A percentile compares a stretch with the other conserved stretches of the same genome.
Evolutionary conservation across 768 basidiomycete genomes (phyloP).

Genomic region (Leccinum boreale): DNA sequence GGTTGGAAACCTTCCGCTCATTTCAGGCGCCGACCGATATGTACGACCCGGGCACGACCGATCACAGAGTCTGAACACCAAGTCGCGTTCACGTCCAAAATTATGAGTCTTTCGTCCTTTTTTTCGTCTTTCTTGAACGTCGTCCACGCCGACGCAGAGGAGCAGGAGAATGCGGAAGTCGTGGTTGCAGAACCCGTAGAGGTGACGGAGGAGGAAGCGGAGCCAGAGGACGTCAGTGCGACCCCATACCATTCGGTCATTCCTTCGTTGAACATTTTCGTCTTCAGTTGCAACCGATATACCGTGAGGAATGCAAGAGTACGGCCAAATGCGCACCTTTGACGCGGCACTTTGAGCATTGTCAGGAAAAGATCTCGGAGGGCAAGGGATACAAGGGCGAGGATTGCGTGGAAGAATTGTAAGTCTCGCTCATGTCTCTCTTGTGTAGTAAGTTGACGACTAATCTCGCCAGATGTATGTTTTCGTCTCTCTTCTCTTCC

Average conservation of each 20-base stretch:
- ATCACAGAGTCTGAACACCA: slow-evolving; percentile 1
- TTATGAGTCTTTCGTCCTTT: slow-evolving; percentile 42
- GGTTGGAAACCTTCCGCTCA: no score
- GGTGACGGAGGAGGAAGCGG: slow-evolving; percentile 49
- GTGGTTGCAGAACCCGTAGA: slow-evolving; percentile 43
- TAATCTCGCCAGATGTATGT: slow-evolving; percentile 23
- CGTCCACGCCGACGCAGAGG: slow-evolving; percentile 41
- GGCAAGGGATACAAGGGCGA: slow-evolving; percentile 87
- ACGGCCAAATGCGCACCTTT: slow-evolving; percentile 62
- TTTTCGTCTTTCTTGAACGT: slow-evolving; percentile 42
- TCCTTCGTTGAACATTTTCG: neutral
- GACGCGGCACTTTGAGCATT: slow-evolving; percentile 85
- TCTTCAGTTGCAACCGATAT: slow-evolving; percentile 57
- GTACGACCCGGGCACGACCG: slow-evolving; percentile 13
- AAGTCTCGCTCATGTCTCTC: slow-evolving; percentile 29
- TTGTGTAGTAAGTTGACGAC: neutral
- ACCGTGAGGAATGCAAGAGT: slow-evolving; percentile 75
- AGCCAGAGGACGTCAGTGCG: slow-evolving; percentile 79
- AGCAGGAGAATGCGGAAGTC: slow-evolving; percentile 17
- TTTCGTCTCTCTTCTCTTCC: neutral
- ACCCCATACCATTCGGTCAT: neutral
- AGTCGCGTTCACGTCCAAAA: slow-evolving; percentile 6
- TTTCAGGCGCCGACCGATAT: slow-evolving; percentile 21
- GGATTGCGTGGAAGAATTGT: slow-evolving; percentile 92
- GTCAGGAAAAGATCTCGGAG: slow-evolving; percentile 79